Percentiles rank a stretch among this genome's conserved stretches.
Evolutionary conservation across 2,329 filamentous ascomycete genomes (phyloP).

Genomic region (Colletotrichum viniferum): DNA sequence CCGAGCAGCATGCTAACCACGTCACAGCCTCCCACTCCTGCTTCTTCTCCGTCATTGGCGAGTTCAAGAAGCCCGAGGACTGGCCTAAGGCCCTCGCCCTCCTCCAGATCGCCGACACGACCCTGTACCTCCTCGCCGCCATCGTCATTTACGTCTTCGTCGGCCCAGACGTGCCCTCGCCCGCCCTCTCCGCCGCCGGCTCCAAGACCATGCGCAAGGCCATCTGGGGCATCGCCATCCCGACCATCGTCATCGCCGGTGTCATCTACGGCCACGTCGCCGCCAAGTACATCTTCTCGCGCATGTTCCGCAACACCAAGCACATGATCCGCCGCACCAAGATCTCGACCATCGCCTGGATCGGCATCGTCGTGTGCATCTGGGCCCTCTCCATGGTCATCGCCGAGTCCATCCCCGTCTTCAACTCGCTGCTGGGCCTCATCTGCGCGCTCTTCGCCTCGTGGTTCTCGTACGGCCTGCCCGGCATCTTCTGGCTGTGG

Average conservation of each 20-base stretch:
- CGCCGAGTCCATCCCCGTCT: constrained; percentile 72
- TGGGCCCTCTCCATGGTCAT: constrained; percentile 72
- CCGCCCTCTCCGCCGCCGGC: constrained; percentile 68
- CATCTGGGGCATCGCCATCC: constrained; percentile 71
- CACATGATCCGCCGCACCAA: constrained; percentile 56
- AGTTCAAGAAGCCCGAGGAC: constrained; percentile 64
- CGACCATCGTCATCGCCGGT: constrained; percentile 73
- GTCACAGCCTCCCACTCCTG: constrained; percentile 60
- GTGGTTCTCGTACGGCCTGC: constrained; percentile 66
- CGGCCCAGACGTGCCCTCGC: constrained; percentile 64
- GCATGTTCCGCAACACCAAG: constrained; percentile 64
- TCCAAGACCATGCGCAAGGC: constrained; percentile 59
- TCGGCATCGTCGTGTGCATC: constrained; percentile 55
- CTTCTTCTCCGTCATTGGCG: constrained; percentile 70
- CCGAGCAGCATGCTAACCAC: not conserved
- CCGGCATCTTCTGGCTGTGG: constrained; percentile 52
- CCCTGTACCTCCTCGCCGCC: constrained; percentile 67
- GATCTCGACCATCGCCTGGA: constrained; percentile 61
- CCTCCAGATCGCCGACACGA: constrained; percentile 62
- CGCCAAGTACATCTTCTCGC: constrained; percentile 68
- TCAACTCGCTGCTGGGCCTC: constrained; percentile 67
- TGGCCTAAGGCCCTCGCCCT: constrained; percentile 54
- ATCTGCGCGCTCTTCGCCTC: constrained; percentile 67
- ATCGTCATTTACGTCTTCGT: constrained; percentile 72
- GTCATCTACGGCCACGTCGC: constrained; percentile 73